Conservation (phyloP, 164 flowering plant species). For the Platanus orientalis region DNA sequence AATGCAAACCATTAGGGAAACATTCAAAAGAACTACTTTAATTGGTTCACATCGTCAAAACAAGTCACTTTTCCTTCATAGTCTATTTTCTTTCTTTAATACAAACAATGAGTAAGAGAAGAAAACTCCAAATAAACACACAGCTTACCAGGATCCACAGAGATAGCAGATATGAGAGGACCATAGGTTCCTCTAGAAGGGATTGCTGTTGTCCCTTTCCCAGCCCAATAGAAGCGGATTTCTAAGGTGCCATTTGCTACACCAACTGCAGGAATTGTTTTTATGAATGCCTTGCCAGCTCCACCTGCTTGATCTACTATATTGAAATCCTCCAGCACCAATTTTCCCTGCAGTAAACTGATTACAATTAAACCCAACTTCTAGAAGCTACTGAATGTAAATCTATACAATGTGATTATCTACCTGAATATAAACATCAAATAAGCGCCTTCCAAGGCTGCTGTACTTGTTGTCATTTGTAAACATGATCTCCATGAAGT, state of each 20-base stretch:
- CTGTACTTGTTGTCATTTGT: slow-evolving; percentile 42
- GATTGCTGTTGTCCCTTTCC: too few relatives aligned
- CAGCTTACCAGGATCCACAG: slow-evolving; percentile 33
- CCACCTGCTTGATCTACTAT: slow-evolving; percentile 51
- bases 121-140: neutral
- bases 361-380: neutral
- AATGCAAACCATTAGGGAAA: too few relatives aligned
- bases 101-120: too few relatives aligned
- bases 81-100: too few relatives aligned
- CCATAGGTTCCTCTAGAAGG: slow-evolving; percentile 45
- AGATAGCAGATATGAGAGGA: slow-evolving; percentile 51
- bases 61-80: neutral
- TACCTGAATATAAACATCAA: slow-evolving; percentile 75
- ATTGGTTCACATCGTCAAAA: neutral
- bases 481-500: slow-evolving; percentile 73
- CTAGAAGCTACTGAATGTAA: neutral
- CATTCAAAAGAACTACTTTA: too few relatives aligned
- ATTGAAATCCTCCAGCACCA: slow-evolving; percentile 53
- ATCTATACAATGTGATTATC: neutral
- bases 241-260: slow-evolving; percentile 19
- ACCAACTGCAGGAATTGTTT: slow-evolving; percentile 27
- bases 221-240: too few relatives aligned
- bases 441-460: slow-evolving; percentile 68
- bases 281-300: slow-evolving; percentile 22
- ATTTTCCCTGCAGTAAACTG: slow-evolving; percentile 22